Evolutionary conservation across 805 yeast species (phyloP).

Genomic region (Candida manassasensis): DNA sequence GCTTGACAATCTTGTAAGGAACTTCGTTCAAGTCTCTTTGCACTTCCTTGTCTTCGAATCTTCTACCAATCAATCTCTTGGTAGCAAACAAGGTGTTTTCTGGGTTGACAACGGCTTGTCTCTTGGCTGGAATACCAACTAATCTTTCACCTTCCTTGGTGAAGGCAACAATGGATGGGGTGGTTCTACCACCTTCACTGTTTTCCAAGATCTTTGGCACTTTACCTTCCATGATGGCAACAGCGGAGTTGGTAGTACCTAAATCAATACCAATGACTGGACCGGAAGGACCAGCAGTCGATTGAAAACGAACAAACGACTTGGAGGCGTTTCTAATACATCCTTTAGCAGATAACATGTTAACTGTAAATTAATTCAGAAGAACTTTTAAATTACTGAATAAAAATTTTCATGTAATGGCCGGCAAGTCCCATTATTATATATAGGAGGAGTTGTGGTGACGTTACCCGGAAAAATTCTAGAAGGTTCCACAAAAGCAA

Average conservation of each 20-base stretch:
- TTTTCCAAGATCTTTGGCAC: conserved; percentile 75
- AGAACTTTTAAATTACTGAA: background rate
- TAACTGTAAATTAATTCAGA: background rate
- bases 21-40: conserved; percentile 84
- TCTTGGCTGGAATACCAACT: conserved; percentile 93
- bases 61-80: conserved; percentile 90
- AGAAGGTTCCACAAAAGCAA: no score
- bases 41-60: conserved; percentile 84
- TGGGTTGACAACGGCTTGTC: conserved; percentile 93
- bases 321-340: conserved; percentile 34
- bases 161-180: conserved; percentile 94
- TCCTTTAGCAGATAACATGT: conserved; percentile 42
- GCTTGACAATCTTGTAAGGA: conserved; percentile 87
- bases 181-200: conserved; percentile 69
- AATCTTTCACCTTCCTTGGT: conserved; percentile 86
- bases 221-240: conserved; percentile 77
- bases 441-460: no score
- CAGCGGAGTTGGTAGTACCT: conserved; percentile 90
- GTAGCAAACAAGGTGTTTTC: conserved; percentile 93
- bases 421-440: no score
- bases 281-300: conserved; percentile 34
- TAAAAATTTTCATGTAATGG: background rate
- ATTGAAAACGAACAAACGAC: conserved; percentile 25
- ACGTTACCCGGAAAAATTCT: no score
- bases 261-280: conserved; percentile 80